Conservation (phyloP, 2,329 filamentous ascomycete species). For the Phialemonium atrogriseum region DNA sequence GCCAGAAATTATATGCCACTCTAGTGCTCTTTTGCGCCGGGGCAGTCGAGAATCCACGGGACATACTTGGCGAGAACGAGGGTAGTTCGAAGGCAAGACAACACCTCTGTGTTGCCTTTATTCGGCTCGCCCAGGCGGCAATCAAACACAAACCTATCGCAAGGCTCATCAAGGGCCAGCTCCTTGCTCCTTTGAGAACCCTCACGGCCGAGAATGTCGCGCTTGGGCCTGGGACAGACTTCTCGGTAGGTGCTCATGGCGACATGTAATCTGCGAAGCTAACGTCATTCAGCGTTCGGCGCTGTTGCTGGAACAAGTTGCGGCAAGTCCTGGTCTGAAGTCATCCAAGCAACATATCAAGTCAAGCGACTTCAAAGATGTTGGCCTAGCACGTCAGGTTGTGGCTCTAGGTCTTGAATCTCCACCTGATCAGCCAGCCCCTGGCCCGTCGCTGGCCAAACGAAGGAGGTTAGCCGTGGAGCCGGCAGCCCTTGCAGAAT, state of each 20-base stretch:
- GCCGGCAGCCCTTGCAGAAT: no score
- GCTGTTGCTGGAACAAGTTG: neutral
- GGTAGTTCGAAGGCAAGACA: constrained; percentile 7
- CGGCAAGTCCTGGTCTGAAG: neutral
- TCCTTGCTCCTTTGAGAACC: constrained; percentile 11
- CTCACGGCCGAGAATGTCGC: constrained; percentile 10
- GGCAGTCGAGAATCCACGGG: constrained; percentile 8
- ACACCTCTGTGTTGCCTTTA: constrained; percentile 13
- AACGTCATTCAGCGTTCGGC: neutral
- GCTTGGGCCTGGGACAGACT: constrained; percentile 13
- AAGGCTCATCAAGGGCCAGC: constrained; percentile 14
- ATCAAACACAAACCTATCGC: constrained; percentile 15
- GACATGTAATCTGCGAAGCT: neutral
- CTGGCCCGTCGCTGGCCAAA: no score
- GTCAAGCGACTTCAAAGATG: neutral
- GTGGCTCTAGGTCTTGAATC: no score
- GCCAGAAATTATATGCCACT: constrained; percentile 18
- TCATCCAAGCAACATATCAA: neutral
- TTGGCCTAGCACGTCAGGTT: neutral
- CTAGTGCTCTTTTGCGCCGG: constrained; percentile 15
- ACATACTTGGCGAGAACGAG: constrained; percentile 11
- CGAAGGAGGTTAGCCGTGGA: no score
- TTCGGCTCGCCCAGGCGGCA: constrained; percentile 15
- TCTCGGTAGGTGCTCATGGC: constrained; percentile 12
- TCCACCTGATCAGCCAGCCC: no score